Percentiles rank a stretch among this genome's conserved stretches.
These are phyloP conservation scores for Exophiala dermatitidis DNA, from an alignment of 2,329 filamentous ascomycete species.

Conservation along the genomic window DNA sequence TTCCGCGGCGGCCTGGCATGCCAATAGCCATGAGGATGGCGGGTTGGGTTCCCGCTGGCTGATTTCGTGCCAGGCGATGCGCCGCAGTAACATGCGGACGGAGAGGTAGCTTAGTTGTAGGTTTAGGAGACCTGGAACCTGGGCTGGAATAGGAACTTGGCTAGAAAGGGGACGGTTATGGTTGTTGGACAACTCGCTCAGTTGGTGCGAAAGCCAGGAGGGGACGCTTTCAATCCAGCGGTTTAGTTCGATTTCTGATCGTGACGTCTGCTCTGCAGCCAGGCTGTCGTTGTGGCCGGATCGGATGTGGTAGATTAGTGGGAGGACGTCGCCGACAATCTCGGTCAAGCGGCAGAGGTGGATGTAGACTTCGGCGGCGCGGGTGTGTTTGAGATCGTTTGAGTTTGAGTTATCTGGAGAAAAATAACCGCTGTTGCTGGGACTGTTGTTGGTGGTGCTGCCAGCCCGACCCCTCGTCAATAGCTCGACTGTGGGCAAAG, in stretches of 20 bases:
- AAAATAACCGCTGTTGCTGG: too few relatives aligned
- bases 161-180: conserved; percentile 29
- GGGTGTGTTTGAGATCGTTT: conserved; percentile 36
- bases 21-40: conserved; percentile 24
- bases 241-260: conserved; percentile 41
- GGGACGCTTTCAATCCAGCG: conserved; percentile 42
- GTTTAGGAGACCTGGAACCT: conserved; percentile 38
- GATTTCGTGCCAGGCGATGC: conserved; percentile 41
- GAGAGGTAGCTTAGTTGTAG: conserved; percentile 40
- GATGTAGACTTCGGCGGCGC: conserved; percentile 46
- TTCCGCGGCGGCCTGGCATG: conserved; percentile 18
- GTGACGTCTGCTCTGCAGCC: conserved; percentile 40
- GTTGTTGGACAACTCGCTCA: conserved; percentile 26
- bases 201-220: conserved; percentile 34
- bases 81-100: conserved; percentile 42
- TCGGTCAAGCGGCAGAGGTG: conserved; percentile 47
- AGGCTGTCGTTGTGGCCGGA: conserved; percentile 36
- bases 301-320: conserved; percentile 42
- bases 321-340: conserved; percentile 41
- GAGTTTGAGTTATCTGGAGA: too few relatives aligned
- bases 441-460: too few relatives aligned
- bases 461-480: conserved; percentile 33
- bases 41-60: conserved; percentile 23
- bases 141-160: too few relatives aligned
- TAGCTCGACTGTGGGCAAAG: conserved; percentile 43